Evolutionary conservation across 768 basidiomycete species (phyloP).

Genomic region (Gymnopilus dilepis): DNA sequence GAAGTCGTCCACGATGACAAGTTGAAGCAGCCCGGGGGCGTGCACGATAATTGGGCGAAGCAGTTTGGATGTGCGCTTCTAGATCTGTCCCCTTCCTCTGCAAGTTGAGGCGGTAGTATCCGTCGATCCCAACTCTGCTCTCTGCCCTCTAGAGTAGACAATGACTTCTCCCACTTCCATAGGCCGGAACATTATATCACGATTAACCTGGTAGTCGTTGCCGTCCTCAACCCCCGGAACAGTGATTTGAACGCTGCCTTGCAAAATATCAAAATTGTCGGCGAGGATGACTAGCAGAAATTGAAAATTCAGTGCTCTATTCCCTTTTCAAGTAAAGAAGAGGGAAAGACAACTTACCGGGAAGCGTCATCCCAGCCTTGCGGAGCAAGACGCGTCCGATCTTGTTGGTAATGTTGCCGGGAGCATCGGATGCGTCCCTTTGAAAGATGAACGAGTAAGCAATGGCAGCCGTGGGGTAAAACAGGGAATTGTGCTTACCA

Average conservation of each 20-base stretch:
- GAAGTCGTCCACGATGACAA: constrained; percentile 69
- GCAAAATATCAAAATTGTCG: too few species aligned
- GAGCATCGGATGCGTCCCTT: constrained; percentile 40
- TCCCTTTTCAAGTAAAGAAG: too few species aligned
- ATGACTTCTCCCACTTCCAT: constrained; percentile 72
- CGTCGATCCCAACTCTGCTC: too few species aligned
- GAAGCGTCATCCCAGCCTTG: constrained; percentile 34
- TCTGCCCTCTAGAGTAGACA: too few species aligned
- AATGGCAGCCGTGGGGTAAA: too few species aligned
- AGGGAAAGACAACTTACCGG: too few species aligned
- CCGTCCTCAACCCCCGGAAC: background rate
- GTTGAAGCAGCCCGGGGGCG: constrained; percentile 63
- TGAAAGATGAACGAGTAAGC: background rate
- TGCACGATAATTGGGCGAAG: constrained; percentile 64
- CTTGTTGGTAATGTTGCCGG: constrained; percentile 53
- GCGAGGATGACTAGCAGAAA: too few species aligned
- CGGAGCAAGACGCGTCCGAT: constrained; percentile 49
- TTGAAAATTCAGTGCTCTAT: too few species aligned
- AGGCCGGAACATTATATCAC: constrained; percentile 90
- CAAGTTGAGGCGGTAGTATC: too few species aligned
- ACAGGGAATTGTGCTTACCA: constrained; percentile 37
- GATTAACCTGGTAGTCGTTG: constrained; percentile 60
- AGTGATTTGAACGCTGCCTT: too few species aligned
- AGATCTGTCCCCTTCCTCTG: too few species aligned
- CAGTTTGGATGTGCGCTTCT: constrained; percentile 77